Conservation (phyloP, 1,284 basidiomycete species). For the Sanghuangporus baumii region DNA sequence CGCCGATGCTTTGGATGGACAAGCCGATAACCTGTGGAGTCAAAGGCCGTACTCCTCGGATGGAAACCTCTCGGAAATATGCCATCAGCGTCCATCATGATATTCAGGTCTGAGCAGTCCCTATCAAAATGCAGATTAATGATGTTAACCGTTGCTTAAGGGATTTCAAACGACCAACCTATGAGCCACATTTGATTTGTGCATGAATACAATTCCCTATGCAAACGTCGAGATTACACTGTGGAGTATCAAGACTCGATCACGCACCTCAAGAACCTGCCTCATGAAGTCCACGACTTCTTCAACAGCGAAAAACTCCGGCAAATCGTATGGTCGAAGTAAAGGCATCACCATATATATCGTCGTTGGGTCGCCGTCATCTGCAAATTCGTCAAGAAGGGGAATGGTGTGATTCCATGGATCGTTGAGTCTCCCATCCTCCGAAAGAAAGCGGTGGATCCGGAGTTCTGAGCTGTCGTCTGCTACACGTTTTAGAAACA, state of each 20-base stretch:
- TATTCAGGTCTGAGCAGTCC: neutral
- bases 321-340: conserved; percentile 1
- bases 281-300: conserved; percentile 10
- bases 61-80: conserved; percentile 27
- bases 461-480: neutral
- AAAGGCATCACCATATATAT: conserved; percentile 10
- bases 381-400: too few relatives aligned
- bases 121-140: neutral
- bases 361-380: too few relatives aligned
- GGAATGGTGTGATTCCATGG: neutral
- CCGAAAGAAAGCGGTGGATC: conserved; percentile 6
- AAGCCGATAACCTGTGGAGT: conserved; percentile 5
- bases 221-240: neutral
- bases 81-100: conserved; percentile 27
- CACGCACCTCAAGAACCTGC: conserved; percentile 10
- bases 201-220: conserved; percentile 4
- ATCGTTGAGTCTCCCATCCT: neutral
- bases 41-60: neutral
- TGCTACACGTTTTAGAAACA: neutral
- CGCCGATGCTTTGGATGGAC: neutral
- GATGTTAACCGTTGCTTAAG: neutral
- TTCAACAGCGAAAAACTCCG: conserved; percentile 2
- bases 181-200: neutral
- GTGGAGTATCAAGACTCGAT: neutral
- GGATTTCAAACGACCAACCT: neutral